Percentiles rank a stretch among this genome's conserved stretches.
These are phyloP conservation scores for Hanseniaspora guilliermondii DNA, from an alignment of 805 yeast genomes.

Conservation along the genomic window DNA sequence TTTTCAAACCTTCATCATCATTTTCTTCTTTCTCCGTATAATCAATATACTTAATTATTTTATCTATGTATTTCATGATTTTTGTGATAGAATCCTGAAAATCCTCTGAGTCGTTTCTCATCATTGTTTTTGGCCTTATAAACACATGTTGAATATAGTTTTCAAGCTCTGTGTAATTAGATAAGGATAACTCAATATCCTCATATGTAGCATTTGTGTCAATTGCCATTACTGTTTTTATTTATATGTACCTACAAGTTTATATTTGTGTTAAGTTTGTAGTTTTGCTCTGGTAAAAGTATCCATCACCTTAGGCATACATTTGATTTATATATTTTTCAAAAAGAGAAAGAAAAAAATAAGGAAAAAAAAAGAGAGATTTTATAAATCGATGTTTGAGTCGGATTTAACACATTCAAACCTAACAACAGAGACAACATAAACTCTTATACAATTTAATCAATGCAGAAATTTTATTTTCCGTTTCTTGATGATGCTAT, in stretches of 20 bases:
- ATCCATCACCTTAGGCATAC: no score
- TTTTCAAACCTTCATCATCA: neutral
- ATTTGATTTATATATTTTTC: no score
- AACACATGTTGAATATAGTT: neutral
- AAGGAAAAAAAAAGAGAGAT: neutral
- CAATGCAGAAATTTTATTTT: neutral
- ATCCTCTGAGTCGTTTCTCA: slow-evolving; percentile 9
- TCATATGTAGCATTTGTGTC: neutral
- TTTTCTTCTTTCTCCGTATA: neutral
- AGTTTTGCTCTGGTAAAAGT: no score
- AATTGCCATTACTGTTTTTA: neutral
- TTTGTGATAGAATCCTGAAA: slow-evolving; percentile 6
- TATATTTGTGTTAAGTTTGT: no score
- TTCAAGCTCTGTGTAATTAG: slow-evolving; percentile 1
- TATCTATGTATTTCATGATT: neutral
- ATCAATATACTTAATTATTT: neutral
- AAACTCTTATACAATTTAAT: neutral
- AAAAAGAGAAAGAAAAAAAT: neutral
- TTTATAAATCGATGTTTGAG: neutral
- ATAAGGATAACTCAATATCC: slow-evolving; percentile 1
- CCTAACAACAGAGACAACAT: no score
- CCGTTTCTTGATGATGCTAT: no score
- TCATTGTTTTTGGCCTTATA: neutral
- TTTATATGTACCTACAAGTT: no score
- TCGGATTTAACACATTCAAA: no score